Evolutionary conservation across 495 filamentous ascomycete genomes (phyloP), one percentile per base, ranked within the genome.

Genomic region (Aspergillus diversus): DNA sequence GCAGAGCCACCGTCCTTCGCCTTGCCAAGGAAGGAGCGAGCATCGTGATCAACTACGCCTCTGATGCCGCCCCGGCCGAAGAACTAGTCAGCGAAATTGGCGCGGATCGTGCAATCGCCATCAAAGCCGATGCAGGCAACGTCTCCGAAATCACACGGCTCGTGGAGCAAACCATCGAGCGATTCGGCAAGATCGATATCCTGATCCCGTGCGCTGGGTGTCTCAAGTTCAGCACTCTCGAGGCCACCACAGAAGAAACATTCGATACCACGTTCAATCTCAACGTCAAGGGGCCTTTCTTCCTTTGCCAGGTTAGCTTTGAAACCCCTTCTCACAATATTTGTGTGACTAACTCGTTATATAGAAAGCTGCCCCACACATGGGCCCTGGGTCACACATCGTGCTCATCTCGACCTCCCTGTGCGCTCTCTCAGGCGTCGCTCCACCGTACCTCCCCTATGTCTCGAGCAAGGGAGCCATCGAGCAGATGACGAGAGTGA

Each of bases 191-290:
- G 6, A 70, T 83, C 35, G 69, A 83, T 68, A 72, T 78, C 59
- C 71, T 85, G 4, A 80, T 85, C 69, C 84, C 83, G 68, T 83
- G 81, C 61, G 83, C 83, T 0, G 82, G 83, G 13, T 68, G 84
- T 81, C 83, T 59, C 77, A 81, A 7, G 81, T 77, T 42, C 66
- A 75, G 32, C 73, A 77, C 63, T 60, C 80, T 43, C 63, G 82
- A 65, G 64, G 47, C 59, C 11, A 69, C 64, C 12, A 67, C 64
- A 8, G 66, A 71, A 43, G 53, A 60, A 8, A 55, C 61, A 35
- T 71, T 63, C 35, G 52, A 59, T 32, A 55, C 59, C 0, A 61
- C 64, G 0, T 71, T 61, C 46, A 34, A 31, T 1, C 16, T 55
- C 11, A 56, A 49, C 16, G 60, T 63, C 8, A 56, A 55, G 52